Percentiles rank a stretch among this genome's conserved stretches.
Evolutionary conservation across 2,329 filamentous ascomycete genomes (phyloP).

Genomic region (Hypoxylon rubiginosum): DNA sequence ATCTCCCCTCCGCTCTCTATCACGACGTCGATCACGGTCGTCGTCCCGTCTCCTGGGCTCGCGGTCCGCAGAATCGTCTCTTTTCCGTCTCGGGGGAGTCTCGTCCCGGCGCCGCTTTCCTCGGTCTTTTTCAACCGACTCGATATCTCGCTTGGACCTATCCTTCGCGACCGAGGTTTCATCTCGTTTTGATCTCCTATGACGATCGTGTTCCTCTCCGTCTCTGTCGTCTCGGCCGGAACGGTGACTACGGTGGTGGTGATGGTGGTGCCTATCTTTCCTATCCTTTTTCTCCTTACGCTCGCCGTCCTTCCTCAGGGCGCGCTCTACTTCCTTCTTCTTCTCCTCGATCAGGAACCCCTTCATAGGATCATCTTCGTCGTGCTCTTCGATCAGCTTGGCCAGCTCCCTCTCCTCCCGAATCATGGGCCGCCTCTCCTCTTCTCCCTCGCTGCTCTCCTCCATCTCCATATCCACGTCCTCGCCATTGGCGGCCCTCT

Average conservation of each 20-base stretch:
- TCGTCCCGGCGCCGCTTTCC: slow-evolving; percentile 46
- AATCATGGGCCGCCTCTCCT: slow-evolving; percentile 72
- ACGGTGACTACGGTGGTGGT: slow-evolving; percentile 62
- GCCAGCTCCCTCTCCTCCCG: slow-evolving; percentile 86
- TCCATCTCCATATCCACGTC: slow-evolving; percentile 50
- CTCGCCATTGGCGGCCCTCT: slow-evolving; percentile 58
- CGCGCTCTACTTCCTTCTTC: slow-evolving; percentile 85
- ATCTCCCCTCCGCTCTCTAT: slow-evolving; percentile 41
- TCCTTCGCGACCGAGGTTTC: slow-evolving; percentile 49
- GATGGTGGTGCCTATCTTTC: slow-evolving; percentile 59
- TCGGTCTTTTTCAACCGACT: slow-evolving; percentile 40
- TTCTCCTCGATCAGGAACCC: slow-evolving; percentile 90
- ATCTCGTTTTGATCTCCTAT: slow-evolving; percentile 56
- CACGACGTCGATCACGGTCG: slow-evolving; percentile 43
- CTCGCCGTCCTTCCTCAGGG: slow-evolving; percentile 68
- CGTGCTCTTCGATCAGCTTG: slow-evolving; percentile 81
- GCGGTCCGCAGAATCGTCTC: slow-evolving; percentile 48
- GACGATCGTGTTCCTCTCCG: slow-evolving; percentile 42
- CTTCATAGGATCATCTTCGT: slow-evolving; percentile 99
- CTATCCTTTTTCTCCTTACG: slow-evolving; percentile 63
- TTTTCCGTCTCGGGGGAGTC: slow-evolving; percentile 47
- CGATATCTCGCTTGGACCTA: slow-evolving; percentile 31
- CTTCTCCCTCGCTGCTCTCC: slow-evolving; percentile 57
- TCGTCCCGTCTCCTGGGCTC: slow-evolving; percentile 52
- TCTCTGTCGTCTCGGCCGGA: slow-evolving; percentile 52